These are phyloP conservation scores for Rheum nobile DNA, from an alignment of 148 eudicot species.

Conservation along the genomic window DNA sequence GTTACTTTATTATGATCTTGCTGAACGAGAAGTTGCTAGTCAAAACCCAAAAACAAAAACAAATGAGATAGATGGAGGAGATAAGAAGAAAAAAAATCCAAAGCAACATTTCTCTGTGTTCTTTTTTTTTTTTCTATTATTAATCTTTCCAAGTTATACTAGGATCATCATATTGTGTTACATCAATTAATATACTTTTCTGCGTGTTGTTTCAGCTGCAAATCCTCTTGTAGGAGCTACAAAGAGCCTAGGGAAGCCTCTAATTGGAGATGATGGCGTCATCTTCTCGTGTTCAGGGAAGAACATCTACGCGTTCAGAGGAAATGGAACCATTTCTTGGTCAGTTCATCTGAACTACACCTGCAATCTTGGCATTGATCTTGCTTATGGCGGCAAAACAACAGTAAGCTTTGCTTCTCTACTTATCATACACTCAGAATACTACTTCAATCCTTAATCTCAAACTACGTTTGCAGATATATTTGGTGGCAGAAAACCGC, in stretches of 20 bases:
- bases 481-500: slow-evolving; percentile 71
- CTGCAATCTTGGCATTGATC: slow-evolving; percentile 49
- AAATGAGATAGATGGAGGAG: too few relatives aligned
- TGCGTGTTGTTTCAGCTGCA: slow-evolving; percentile 20
- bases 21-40: neutral
- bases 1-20: neutral
- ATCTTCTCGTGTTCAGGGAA: slow-evolving; percentile 58
- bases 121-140: too few relatives aligned
- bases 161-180: neutral
- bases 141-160: neutral
- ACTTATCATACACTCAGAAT: neutral
- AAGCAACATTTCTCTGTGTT: neutral
- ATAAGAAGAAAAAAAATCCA: neutral
- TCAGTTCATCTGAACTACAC: slow-evolving; percentile 47
- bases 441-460: neutral
- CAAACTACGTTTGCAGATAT: slow-evolving; percentile 39
- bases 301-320: slow-evolving; percentile 49
- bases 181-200: neutral
- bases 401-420: slow-evolving; percentile 25
- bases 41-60: too few relatives aligned
- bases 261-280: slow-evolving; percentile 52
- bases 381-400: slow-evolving; percentile 55
- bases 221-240: slow-evolving; percentile 24
- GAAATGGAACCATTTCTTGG: slow-evolving; percentile 69
- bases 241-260: slow-evolving; percentile 55